These are phyloP conservation scores for Simplicillium aogashimaense DNA, from an alignment of 2,329 filamentous ascomycete species.

Conservation along the genomic window DNA sequence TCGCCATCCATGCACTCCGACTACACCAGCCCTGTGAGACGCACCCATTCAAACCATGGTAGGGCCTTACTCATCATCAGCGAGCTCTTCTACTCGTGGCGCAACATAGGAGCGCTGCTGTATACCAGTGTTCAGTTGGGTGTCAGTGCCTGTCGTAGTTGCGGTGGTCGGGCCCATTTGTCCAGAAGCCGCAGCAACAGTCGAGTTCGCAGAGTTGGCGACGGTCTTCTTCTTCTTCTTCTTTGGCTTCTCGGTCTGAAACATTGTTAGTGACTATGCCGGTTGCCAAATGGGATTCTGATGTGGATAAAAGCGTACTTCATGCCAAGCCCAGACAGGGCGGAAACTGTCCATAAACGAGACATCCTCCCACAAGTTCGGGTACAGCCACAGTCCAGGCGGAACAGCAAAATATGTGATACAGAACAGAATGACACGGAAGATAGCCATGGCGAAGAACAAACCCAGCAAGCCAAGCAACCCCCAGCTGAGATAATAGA, in stretches of 20 bases:
- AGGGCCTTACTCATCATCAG: conserved; percentile 33
- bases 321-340: conserved; percentile 96
- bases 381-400: conserved; percentile 95
- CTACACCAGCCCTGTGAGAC: no score
- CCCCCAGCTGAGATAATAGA: conserved; percentile 95
- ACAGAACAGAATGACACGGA: conserved; percentile 89
- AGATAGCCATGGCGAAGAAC: conserved; percentile 97
- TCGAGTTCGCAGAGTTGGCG: conserved; percentile 21
- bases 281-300: not conserved
- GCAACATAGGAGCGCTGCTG: conserved; percentile 36
- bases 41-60: no score
- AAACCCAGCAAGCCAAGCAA: conserved; percentile 81
- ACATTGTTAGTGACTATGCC: conserved; percentile 10
- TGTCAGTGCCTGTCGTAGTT: conserved; percentile 46
- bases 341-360: conserved; percentile 97
- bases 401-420: conserved; percentile 76
- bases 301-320: conserved; percentile 45
- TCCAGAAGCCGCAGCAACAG: conserved; percentile 43
- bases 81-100: conserved; percentile 43
- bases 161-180: conserved; percentile 41
- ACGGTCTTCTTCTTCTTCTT: conserved; percentile 48
- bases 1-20: no score
- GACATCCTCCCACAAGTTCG: conserved; percentile 96
- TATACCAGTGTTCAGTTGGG: conserved; percentile 36
- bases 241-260: conserved; percentile 26